These are phyloP conservation scores for Stephania cephalantha DNA, from an alignment of 164 flowering plant species.

Conservation along the genomic window DNA sequence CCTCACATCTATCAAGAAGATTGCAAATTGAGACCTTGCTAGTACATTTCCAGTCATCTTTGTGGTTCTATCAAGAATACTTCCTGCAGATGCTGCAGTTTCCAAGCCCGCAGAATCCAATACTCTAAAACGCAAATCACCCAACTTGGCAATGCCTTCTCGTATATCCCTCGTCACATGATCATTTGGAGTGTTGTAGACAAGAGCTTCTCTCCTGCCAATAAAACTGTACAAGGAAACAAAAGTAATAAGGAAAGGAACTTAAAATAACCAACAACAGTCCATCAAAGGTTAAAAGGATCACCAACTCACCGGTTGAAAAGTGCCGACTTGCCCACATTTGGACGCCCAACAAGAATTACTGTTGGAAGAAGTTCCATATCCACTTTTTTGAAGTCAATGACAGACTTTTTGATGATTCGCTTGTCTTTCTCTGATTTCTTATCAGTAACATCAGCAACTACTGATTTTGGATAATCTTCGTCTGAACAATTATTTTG, in stretches of 20 bases:
- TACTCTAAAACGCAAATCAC: conserved; percentile 79
- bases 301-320: conserved; percentile 63
- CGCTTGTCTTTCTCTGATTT: conserved; percentile 10
- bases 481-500: not conserved
- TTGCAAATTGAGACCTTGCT: conserved; percentile 61
- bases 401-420: conserved; percentile 15
- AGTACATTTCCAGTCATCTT: conserved; percentile 72
- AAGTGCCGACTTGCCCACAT: conserved; percentile 95
- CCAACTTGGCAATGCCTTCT: conserved; percentile 89
- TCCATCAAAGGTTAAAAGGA: not conserved
- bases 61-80: conserved; percentile 82
- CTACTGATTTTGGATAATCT: not conserved
- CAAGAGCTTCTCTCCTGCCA: conserved; percentile 94
- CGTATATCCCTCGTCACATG: conserved; percentile 95
- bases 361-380: conserved; percentile 68
- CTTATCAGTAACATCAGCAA: not conserved
- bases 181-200: conserved; percentile 86
- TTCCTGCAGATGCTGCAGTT: conserved; percentile 75
- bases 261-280: not conserved
- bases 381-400: conserved; percentile 71
- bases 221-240: conserved; percentile 44
- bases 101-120: conserved; percentile 96
- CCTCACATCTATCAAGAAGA: conserved; percentile 85
- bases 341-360: conserved; percentile 84
- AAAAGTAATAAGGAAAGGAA: not conserved